These are phyloP conservation scores for Penicillium maclennaniae DNA, from an alignment of 495 filamentous ascomycete species.

Conservation along the genomic window DNA sequence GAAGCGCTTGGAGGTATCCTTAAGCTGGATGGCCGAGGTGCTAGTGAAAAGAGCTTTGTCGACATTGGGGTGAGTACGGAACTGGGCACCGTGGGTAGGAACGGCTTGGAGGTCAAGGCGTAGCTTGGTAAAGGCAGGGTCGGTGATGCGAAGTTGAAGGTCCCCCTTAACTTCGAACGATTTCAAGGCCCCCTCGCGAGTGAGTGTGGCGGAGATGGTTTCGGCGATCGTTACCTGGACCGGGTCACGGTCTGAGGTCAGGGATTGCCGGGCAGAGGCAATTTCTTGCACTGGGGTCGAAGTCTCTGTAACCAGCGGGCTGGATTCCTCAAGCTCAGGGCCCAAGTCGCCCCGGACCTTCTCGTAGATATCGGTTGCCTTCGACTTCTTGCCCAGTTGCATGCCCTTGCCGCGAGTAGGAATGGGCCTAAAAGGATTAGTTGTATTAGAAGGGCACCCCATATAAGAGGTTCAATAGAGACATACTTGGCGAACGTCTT, in stretches of 20 bases:
- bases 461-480: not conserved
- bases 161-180: conserved; percentile 87
- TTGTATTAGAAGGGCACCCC: conserved; percentile 8
- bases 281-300: conserved; percentile 52
- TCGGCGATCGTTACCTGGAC: conserved; percentile 86
- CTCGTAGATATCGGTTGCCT: conserved; percentile 94
- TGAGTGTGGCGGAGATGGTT: conserved; percentile 79
- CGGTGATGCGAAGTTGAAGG: conserved; percentile 80
- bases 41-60: conserved; percentile 79
- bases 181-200: conserved; percentile 78
- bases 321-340: conserved; percentile 69
- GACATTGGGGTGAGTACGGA: conserved; percentile 92
- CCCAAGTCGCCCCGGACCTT: conserved; percentile 87
- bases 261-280: conserved; percentile 56
- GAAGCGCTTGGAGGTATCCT: conserved; percentile 79
- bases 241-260: conserved; percentile 68
- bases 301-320: conserved; percentile 66
- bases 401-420: conserved; percentile 91
- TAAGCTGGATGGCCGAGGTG: conserved; percentile 75
- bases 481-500: conserved; percentile 70
- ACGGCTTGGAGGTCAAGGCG: conserved; percentile 75
- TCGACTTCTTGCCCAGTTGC: conserved; percentile 97
- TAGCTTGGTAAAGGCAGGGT: conserved; percentile 81
- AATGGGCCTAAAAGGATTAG: conserved; percentile 44
- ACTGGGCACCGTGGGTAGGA: conserved; percentile 74